Base-by-base conservation (phyloP, 345 rosid genomes). In the Psidium friedrichsthalianum region DNA sequence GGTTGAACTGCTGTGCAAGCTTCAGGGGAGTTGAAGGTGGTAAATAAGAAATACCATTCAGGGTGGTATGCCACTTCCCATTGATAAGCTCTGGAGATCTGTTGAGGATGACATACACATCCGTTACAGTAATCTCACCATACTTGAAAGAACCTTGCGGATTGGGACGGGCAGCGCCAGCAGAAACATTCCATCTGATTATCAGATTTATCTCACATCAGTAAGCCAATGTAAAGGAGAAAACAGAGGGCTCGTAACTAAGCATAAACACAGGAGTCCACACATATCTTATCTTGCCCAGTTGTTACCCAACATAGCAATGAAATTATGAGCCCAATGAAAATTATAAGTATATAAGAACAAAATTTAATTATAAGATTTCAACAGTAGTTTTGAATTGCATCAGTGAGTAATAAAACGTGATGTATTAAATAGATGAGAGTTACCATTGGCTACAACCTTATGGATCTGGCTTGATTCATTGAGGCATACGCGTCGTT, bases 381-480 rank as follows among this genome's bases (percentile, higher is more conserved):
- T 82, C 27, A 12, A 56, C 29, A 10, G 59, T 54, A 9, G 25
- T 54, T 82, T 16, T 32, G 24, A 51, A 82, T 42, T 52, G 21
- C 58, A 54, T 82, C 69, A 83, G 32, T 4, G 20, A 51, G 25
- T 56, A 36, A 85, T 85, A 36, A 76, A 52, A 14, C 44, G 18
- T 12, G 51, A 53, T 56, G 84, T 24, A 64, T 21, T 21, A 22
- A 51, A 84, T 21, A 47, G 24, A 54, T 27, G 69, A 53, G 85
- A 59, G 85, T 69, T 69, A 69, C 80, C 80, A 69, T 69, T 36
- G 47, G 86, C 88, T 87, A 88, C 93, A 91, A 96, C 99, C 98
- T 95, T 96, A 95, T 95, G 86, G 99, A 96, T 88, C 99, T 90
- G 85, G 98, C 99, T 94, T 95, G 99, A 92, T 91, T 96, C 96